These are phyloP conservation scores for Pholiota adiposa DNA, from an alignment of 1,284 basidiomycete genomes.

Conservation along the genomic window DNA sequence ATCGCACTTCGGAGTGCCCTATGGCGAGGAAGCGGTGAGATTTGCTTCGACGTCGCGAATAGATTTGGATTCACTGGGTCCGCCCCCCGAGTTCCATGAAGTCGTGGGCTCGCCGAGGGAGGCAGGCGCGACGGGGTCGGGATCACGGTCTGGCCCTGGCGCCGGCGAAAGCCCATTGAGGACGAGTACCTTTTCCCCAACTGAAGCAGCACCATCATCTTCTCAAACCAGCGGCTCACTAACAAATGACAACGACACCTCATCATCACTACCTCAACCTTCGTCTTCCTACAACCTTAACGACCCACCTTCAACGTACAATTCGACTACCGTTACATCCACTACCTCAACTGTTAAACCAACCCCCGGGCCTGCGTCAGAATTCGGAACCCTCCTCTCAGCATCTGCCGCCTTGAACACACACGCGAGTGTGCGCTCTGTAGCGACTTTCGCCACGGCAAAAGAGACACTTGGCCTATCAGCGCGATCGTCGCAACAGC, in stretches of 20 bases:
- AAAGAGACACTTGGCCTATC: not conserved
- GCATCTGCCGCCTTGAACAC: not conserved
- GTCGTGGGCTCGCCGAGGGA: not conserved
- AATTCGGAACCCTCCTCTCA: not conserved
- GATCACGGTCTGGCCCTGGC: not conserved
- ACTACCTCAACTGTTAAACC: not conserved
- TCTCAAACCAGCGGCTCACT: not conserved
- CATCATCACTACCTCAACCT: not conserved
- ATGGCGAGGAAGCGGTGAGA: slow-evolving; percentile 54
- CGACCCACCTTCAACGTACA: not conserved
- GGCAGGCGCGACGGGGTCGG: not conserved
- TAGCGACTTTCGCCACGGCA: not conserved
- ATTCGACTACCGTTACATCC: not conserved
- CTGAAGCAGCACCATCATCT: not conserved
- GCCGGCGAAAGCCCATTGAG: not conserved
- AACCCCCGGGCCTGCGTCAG: not conserved
- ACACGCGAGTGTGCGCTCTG: not conserved
- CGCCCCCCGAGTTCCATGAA: slow-evolving; percentile 44
- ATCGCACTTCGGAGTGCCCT: slow-evolving; percentile 54
- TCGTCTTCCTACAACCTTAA: not conserved
- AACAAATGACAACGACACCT: not conserved
- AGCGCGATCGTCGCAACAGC: not conserved
- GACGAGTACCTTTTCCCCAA: too few relatives aligned
- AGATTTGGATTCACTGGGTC: slow-evolving; percentile 34
- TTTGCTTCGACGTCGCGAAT: slow-evolving; percentile 42